phyloP scores from a whole-genome alignment of 164 flowering plant species.

The Brasenia schreberi region DNA sequence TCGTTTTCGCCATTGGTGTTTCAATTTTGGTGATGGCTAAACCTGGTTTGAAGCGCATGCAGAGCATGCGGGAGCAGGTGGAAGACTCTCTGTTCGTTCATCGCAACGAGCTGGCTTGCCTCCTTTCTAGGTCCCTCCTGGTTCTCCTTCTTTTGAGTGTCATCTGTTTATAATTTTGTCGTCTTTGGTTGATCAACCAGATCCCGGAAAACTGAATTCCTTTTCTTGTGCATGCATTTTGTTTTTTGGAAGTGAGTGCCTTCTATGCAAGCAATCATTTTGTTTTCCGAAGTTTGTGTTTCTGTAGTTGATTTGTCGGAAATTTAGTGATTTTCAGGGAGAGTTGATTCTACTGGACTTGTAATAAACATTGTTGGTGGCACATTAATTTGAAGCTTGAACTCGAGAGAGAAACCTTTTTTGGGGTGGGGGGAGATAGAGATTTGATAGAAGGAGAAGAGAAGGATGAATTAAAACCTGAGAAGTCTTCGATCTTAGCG shows the following conservation, averaged over 20 bases:
- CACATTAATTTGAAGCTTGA: too few species aligned
- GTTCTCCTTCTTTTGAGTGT: neutral
- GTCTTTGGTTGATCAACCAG: neutral
- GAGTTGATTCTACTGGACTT: too few species aligned
- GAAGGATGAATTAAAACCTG: too few species aligned
- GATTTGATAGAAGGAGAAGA: too few species aligned
- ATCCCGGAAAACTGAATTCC: neutral
- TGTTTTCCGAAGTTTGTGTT: neutral
- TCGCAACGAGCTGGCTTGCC: constrained; percentile 61
- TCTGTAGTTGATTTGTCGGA: neutral
- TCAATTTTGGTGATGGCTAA: constrained; percentile 4
- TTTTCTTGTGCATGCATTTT: neutral
- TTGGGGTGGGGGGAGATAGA: too few species aligned
- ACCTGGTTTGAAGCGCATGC: constrained; percentile 20
- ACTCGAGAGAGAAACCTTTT: too few species aligned
- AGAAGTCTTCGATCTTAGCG: too few species aligned
- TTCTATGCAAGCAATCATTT: too few species aligned
- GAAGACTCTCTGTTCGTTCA: constrained; percentile 63
- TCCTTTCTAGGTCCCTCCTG: constrained; percentile 50
- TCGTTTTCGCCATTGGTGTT: too few species aligned
- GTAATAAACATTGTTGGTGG: too few species aligned
- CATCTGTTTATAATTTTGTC: neutral
- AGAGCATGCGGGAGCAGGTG: constrained; percentile 52
- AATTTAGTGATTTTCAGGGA: too few species aligned
- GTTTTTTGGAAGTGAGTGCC: too few species aligned